These are phyloP conservation scores for Ceratocystis albifundus DNA, from an alignment of 2,329 filamentous ascomycete species.

Conservation along the genomic window DNA sequence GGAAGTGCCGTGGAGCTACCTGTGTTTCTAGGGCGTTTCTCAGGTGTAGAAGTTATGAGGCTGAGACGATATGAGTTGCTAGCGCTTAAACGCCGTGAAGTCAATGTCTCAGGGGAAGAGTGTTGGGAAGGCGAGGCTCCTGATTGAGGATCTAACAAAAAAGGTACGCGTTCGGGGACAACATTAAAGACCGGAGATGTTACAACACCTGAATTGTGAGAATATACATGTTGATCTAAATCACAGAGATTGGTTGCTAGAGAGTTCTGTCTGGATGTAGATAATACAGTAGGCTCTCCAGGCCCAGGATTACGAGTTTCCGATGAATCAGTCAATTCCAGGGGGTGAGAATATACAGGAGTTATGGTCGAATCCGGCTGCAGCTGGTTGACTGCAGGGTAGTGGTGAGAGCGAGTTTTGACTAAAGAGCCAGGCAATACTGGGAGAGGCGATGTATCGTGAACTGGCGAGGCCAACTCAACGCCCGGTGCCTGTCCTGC, in stretches of 20 bases:
- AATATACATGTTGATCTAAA: not conserved
- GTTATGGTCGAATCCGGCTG: not conserved
- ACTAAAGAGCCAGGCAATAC: not conserved
- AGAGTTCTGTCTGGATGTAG: not conserved
- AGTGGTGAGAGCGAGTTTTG: not conserved
- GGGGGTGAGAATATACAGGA: not conserved
- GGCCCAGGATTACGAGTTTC: not conserved
- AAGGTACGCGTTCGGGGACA: constrained; percentile 6
- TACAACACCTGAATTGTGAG: not conserved
- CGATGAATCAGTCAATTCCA: not conserved
- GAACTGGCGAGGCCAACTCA: too few species aligned
- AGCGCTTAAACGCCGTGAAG: not conserved
- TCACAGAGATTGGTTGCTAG: not conserved
- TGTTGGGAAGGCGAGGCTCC: not conserved
- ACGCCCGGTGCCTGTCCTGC: constrained; percentile 23
- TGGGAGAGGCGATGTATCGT: not conserved
- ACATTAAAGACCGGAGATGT: not conserved
- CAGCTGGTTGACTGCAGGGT: not conserved
- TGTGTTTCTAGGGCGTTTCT: not conserved
- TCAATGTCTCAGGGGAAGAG: not conserved
- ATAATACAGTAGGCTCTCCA: not conserved
- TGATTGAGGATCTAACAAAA: not conserved
- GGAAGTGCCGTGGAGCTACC: not conserved
- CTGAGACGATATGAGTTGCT: constrained; percentile 6
- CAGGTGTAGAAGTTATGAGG: constrained; percentile 7